phyloP scores from a whole-genome alignment of 2,329 filamentous ascomycete genomes.

The Podosphaera fusca region DNA sequence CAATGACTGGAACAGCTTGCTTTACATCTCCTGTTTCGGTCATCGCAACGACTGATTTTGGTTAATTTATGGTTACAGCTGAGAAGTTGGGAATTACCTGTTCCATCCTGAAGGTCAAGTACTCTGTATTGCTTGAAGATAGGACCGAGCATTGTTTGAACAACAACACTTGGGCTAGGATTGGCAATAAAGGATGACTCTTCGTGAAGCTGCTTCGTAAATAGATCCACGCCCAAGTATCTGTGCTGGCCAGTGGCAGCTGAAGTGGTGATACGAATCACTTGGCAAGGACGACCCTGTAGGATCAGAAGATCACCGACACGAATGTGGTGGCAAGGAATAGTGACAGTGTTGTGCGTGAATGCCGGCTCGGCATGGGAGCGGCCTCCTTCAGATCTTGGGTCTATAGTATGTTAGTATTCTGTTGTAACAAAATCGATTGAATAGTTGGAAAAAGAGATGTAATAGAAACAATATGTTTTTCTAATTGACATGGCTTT shows the following conservation, averaged over 20 bases:
- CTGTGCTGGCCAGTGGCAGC: conserved; percentile 97
- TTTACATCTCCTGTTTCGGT: conserved; percentile 96
- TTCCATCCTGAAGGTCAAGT: conserved; percentile 75
- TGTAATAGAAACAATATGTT: no score
- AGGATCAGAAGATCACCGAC: conserved; percentile 97
- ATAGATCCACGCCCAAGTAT: conserved; percentile 98
- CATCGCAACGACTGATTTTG: conserved; percentile 60
- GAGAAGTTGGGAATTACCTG: conserved; percentile 23
- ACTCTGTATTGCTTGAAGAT: conserved; percentile 99
- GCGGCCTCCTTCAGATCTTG: conserved; percentile 3
- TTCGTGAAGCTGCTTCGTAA: conserved; percentile 98
- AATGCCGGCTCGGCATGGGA: conserved; percentile 8
- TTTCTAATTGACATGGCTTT: not conserved
- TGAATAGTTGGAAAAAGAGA: no score
- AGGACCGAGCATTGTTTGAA: conserved; percentile 98
- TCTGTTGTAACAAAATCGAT: no score
- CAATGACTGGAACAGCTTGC: conserved; percentile 77
- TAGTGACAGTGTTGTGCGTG: conserved; percentile 68
- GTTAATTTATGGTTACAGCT: conserved; percentile 4
- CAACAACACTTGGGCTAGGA: conserved; percentile 84
- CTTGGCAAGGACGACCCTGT: conserved; percentile 96
- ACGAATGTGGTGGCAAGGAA: conserved; percentile 98
- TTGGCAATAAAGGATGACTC: conserved; percentile 96
- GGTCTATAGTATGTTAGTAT: conserved; percentile 5
- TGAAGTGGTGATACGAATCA: conserved; percentile 98